Evolutionary conservation across 805 yeast genomes (phyloP).

Genomic region (Clavispora vitiphila): DNA sequence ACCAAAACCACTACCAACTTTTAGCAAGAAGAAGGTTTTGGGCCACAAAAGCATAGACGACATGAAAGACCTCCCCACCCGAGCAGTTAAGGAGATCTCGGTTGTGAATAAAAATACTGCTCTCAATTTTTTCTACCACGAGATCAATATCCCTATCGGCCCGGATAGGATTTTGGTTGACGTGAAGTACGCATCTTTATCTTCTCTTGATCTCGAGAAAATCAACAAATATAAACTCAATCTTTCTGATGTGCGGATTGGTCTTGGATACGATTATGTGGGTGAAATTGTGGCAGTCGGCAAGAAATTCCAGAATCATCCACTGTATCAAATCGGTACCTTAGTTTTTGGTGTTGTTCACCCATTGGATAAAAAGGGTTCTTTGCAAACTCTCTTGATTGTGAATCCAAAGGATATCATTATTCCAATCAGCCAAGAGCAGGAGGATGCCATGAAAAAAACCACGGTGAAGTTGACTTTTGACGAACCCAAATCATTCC

Average conservation of each 20-base stretch:
- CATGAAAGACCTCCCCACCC: conserved; percentile 43
- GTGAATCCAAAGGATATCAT: conserved; percentile 43
- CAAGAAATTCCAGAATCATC: conserved; percentile 22
- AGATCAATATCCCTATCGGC: conserved; percentile 45
- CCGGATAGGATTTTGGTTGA: conserved; percentile 50
- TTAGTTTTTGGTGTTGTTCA: conserved; percentile 58
- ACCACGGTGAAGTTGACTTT: conserved; percentile 22
- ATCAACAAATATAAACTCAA: conserved; percentile 50
- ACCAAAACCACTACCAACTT: conserved; percentile 24
- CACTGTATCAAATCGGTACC: conserved; percentile 48
- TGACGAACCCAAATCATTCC: conserved; percentile 5
- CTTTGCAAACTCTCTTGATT: conserved; percentile 52
- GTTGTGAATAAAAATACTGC: conserved; percentile 39
- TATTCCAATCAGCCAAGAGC: conserved; percentile 23
- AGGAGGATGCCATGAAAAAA: conserved; percentile 15
- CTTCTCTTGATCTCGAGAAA: conserved; percentile 62
- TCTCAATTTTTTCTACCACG: conserved; percentile 50
- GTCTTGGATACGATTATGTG: conserved; percentile 66
- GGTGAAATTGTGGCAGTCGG: conserved; percentile 61
- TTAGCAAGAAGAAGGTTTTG: not conserved
- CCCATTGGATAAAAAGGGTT: conserved; percentile 50
- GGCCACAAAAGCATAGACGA: conserved; percentile 33
- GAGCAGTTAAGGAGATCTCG: conserved; percentile 39
- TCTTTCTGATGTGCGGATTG: conserved; percentile 49
- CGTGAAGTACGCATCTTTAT: conserved; percentile 54